Percentiles rank a stretch among this genome's conserved stretches.
These are phyloP conservation scores for Fragilaria radians DNA, from an alignment of 108 stramenopile genomes.

Conservation along the genomic window DNA sequence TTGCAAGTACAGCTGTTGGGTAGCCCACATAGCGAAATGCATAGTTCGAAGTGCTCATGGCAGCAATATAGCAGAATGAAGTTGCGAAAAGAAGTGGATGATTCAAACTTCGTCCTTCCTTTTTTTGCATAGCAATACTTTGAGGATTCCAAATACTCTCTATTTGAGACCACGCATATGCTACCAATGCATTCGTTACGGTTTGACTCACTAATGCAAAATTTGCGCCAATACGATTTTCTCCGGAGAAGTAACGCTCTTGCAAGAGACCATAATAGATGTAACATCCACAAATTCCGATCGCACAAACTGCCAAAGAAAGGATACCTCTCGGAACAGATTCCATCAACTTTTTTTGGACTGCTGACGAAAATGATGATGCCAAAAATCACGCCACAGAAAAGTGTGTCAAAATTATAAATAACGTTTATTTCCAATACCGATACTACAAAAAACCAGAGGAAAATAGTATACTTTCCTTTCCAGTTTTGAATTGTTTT, in stretches of 20 bases:
- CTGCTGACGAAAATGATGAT: too few relatives aligned
- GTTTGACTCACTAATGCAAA: constrained; percentile 63
- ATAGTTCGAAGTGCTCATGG: constrained; percentile 79
- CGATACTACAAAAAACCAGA: too few relatives aligned
- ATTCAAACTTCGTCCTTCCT: neutral
- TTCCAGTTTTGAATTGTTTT: too few relatives aligned
- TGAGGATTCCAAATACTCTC: constrained; percentile 3
- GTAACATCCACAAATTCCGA: constrained; percentile 73
- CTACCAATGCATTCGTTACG: constrained; percentile 53
- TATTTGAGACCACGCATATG: constrained; percentile 44
- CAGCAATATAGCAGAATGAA: constrained; percentile 50
- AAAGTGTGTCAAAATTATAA: too few relatives aligned
- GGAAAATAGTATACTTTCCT: too few relatives aligned
- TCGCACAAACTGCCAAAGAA: constrained; percentile 42
- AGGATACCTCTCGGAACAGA: constrained; percentile 12
- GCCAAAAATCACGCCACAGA: too few relatives aligned
- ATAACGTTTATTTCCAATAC: too few relatives aligned
- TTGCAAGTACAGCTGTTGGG: constrained; percentile 89
- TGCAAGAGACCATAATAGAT: constrained; percentile 76
- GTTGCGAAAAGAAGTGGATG: constrained; percentile 4
- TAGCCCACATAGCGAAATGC: constrained; percentile 79
- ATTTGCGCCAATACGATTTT: constrained; percentile 30
- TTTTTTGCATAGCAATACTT: neutral
- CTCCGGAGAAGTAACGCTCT: constrained; percentile 44
- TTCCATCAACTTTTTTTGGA: too few relatives aligned